Base-by-base conservation (phyloP, 2,329 filamentous ascomycete species). In the Ophiostoma ulmi region DNA sequence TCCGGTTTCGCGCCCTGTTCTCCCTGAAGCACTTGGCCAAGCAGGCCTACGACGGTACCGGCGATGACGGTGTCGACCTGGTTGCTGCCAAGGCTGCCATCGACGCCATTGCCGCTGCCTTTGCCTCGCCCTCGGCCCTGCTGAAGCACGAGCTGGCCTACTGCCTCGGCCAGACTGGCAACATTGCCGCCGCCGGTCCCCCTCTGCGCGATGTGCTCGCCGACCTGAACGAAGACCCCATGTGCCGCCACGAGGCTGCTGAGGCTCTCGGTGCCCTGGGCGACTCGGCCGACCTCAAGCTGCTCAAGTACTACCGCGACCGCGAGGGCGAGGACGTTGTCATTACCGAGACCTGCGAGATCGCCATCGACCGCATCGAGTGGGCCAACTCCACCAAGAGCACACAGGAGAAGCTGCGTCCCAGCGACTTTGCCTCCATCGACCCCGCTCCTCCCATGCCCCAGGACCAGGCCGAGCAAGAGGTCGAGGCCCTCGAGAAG, bases 91-190 rank as follows among this genome's bases (percentile, higher is more conserved):
- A 83, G 41, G 83, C 83, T 11, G 87, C 88, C 68, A 87, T 91
- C 75, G 85, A 89, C 71, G 94, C 95, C 61, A 99, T 99, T 75
- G 93, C 94, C 2, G 93, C 93, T 8, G 94, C 85, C 1, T 95
- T 99, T 76, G 77, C 83, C 0, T 97, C 94, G 3, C 89, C 91
- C 0, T 98, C 94, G 5, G 94, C 93, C 3, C 85, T 98, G 10
- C 84, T 98, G 66, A 98, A 98, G 83, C 95, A 99, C 80, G 95
- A 99, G 79, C 86, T 99, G 67, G 95, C 95, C 36, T 99, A 99
- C 82, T 99, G 95, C 78, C 86, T 99, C 2, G 95, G 95, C 8
- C 95, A 99, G 81, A 94, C 92, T 1, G 89, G 89, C 71, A 93
- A 97, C 78, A 80, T 85, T 68, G 89, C 89, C 65, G 91, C 94